Conservation (phyloP, 2,329 filamentous ascomycete genomes). For the Tolypocladium guangdongense region DNA sequence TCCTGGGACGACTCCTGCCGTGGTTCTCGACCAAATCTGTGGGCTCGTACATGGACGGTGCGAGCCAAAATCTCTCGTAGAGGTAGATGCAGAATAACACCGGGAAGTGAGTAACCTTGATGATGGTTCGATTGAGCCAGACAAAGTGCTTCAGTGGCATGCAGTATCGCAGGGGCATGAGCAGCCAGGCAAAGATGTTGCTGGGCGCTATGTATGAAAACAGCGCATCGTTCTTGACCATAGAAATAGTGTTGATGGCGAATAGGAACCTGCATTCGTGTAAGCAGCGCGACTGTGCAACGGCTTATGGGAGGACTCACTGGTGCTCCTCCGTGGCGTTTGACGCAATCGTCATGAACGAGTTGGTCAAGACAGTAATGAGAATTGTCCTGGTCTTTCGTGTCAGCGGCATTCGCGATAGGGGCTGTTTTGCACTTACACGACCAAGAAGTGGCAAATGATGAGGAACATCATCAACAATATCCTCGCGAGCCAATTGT, state of each 20-base stretch:
- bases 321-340: constrained; percentile 89
- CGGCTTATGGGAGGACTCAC: constrained; percentile 22
- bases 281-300: constrained; percentile 2
- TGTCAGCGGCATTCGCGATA: constrained; percentile 1
- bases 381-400: constrained; percentile 56
- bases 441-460: constrained; percentile 89
- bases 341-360: constrained; percentile 88
- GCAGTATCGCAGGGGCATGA: constrained; percentile 71
- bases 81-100: constrained; percentile 76
- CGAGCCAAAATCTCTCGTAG: constrained; percentile 74
- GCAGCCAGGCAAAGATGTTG: constrained; percentile 82
- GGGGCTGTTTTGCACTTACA: constrained; percentile 33
- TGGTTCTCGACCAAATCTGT: constrained; percentile 75
- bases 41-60: constrained; percentile 66
- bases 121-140: constrained; percentile 76
- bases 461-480: constrained; percentile 77
- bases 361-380: constrained; percentile 92
- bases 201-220: constrained; percentile 90
- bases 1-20: constrained; percentile 35
- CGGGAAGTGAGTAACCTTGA: constrained; percentile 84
- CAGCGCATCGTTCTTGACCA: constrained; percentile 95
- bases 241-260: constrained; percentile 91
- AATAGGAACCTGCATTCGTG: constrained; percentile 57
- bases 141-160: constrained; percentile 77
- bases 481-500: constrained; percentile 66